These are phyloP conservation scores for Pythium sukuiense DNA, from an alignment of 352 stramenopile genomes.

Conservation along the genomic window DNA sequence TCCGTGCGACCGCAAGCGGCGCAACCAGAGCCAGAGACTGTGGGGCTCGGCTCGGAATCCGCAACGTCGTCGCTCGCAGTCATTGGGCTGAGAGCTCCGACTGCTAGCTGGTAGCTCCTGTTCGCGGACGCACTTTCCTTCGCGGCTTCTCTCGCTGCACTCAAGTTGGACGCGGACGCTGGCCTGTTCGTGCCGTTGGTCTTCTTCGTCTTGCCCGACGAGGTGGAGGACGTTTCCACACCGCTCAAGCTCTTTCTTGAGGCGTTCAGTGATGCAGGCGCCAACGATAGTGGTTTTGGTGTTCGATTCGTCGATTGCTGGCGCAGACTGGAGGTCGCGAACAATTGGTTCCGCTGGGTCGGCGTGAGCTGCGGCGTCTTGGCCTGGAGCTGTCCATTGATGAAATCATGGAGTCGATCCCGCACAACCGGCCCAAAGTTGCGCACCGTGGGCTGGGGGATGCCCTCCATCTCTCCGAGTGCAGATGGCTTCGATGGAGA, in stretches of 20 bases:
- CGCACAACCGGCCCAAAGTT: not conserved
- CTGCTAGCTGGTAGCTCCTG: not conserved
- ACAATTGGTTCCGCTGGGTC: not conserved
- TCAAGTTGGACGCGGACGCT: not conserved
- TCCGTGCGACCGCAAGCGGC: constrained; percentile 39
- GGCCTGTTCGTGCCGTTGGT: not conserved
- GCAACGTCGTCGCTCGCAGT: not conserved
- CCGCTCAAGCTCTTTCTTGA: not conserved
- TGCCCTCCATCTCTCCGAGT: not conserved
- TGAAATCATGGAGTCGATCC: constrained; percentile 2
- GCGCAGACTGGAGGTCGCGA: not conserved
- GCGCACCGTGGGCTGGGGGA: not conserved
- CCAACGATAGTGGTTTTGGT: not conserved
- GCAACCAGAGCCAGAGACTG: constrained; percentile 21
- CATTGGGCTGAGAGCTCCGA: not conserved
- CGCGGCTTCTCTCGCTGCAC: too few relatives aligned
- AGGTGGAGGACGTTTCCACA: not conserved
- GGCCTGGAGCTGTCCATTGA: constrained; percentile 13
- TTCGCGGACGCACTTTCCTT: not conserved
- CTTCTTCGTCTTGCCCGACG: constrained; percentile 1
- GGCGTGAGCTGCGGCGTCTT: not conserved
- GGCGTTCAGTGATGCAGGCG: not conserved
- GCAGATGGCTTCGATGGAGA: not conserved
- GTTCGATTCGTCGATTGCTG: not conserved
- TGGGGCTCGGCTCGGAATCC: not conserved